Evolutionary conservation across 2,329 filamentous ascomycete genomes (phyloP).

Genomic region (Calcarisporium arbuscula): DNA sequence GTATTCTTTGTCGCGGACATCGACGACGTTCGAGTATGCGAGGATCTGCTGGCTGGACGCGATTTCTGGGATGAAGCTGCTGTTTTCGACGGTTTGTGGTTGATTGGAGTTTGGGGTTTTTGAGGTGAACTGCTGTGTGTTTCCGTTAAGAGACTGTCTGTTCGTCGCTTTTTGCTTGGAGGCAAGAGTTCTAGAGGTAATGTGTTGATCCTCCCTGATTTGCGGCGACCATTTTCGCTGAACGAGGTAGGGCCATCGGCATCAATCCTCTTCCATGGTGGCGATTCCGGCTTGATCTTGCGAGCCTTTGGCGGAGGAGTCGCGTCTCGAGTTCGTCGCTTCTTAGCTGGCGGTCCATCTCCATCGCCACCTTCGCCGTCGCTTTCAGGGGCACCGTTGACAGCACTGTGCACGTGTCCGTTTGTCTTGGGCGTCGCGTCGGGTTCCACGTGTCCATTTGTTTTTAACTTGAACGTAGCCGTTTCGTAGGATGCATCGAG

Average conservation of each 20-base stretch:
- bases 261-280: slow-evolving; percentile 84
- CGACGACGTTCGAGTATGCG: slow-evolving; percentile 14
- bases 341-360: slow-evolving; percentile 53
- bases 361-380: slow-evolving; percentile 18
- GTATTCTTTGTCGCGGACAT: slow-evolving; percentile 22
- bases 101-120: slow-evolving; percentile 21
- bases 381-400: slow-evolving; percentile 53
- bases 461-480: slow-evolving; percentile 6
- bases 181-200: slow-evolving; percentile 48
- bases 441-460: slow-evolving; percentile 13
- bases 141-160: slow-evolving; percentile 30
- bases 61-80: slow-evolving; percentile 19
- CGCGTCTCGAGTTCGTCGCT: slow-evolving; percentile 51
- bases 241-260: slow-evolving; percentile 87
- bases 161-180: slow-evolving; percentile 45
- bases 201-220: slow-evolving; percentile 58
- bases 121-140: slow-evolving; percentile 27
- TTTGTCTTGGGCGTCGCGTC: slow-evolving; percentile 20
- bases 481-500: slow-evolving; percentile 11
- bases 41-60: slow-evolving; percentile 17
- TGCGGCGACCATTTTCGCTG: slow-evolving; percentile 63
- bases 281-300: slow-evolving; percentile 57
- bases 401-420: slow-evolving; percentile 30
- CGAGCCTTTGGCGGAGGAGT: slow-evolving; percentile 34
- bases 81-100: slow-evolving; percentile 18